A percentile compares a stretch with the other conserved stretches of the same genome.
phyloP scores from a whole-genome alignment of 352 stramenopile genomes.

The Phytophthora megakarya region DNA sequence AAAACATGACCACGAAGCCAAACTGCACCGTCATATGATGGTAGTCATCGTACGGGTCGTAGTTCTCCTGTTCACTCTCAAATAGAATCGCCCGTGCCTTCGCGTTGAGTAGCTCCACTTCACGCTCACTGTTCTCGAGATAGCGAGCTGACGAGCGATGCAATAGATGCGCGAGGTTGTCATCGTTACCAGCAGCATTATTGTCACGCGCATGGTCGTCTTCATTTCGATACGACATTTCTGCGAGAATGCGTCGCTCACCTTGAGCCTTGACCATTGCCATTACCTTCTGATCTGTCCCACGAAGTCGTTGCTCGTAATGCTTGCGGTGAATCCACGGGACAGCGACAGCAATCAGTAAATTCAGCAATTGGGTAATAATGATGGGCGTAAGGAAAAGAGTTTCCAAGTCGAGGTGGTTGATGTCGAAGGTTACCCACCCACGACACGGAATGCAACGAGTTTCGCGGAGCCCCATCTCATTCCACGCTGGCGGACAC shows the following conservation, averaged over 20 bases:
- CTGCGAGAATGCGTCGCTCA: slow-evolving; percentile 58
- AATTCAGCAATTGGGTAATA: slow-evolving; percentile 74
- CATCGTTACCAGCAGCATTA: slow-evolving; percentile 7
- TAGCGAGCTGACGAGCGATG: slow-evolving; percentile 73
- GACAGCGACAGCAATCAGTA: slow-evolving; percentile 72
- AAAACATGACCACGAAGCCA: slow-evolving; percentile 89
- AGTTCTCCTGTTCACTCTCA: slow-evolving; percentile 75
- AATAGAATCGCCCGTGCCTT: slow-evolving; percentile 76
- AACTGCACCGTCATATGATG: slow-evolving; percentile 84
- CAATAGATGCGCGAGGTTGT: slow-evolving; percentile 42
- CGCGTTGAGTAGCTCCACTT: slow-evolving; percentile 72
- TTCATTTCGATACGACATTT: slow-evolving; percentile 58
- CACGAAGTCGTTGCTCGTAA: slow-evolving; percentile 63
- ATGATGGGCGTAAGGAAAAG: slow-evolving; percentile 87
- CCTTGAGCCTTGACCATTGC: slow-evolving; percentile 71
- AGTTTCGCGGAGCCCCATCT: slow-evolving; percentile 38
- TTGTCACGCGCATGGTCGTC: slow-evolving; percentile 13
- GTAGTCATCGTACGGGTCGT: slow-evolving; percentile 85
- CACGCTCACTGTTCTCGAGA: slow-evolving; percentile 63
- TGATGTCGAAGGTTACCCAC: slow-evolving; percentile 84
- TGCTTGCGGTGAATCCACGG: slow-evolving; percentile 78
- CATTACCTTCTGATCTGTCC: slow-evolving; percentile 64
- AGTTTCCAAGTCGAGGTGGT: slow-evolving; percentile 79
- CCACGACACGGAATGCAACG: slow-evolving; percentile 70
- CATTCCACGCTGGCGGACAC: slow-evolving; percentile 71